Conservation (phyloP, 805 yeast species). For the Groenewaldozyma tartarivorans region DNA sequence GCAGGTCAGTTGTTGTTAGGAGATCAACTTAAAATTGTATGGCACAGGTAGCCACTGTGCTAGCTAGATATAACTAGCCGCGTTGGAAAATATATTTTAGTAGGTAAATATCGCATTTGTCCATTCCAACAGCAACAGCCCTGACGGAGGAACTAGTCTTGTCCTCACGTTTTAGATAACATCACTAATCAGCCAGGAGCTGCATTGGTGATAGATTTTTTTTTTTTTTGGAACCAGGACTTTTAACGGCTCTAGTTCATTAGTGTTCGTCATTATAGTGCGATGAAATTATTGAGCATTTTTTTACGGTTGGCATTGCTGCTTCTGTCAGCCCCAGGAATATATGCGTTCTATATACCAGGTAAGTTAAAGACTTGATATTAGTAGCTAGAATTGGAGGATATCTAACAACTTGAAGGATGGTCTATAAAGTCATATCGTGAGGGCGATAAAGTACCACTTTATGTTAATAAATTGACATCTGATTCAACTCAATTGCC, state of each 20-base stretch:
- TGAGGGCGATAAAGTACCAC: conserved; percentile 53
- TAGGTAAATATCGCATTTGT: too few species aligned
- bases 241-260: too few species aligned
- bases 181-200: not conserved
- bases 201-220: conserved; percentile 1
- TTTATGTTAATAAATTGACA: conserved; percentile 68
- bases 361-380: conserved; percentile 7
- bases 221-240: not conserved
- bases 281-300: not conserved
- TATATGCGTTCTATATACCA: conserved; percentile 14
- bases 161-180: too few species aligned
- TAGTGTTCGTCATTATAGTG: not conserved
- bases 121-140: too few species aligned
- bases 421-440: conserved; percentile 32
- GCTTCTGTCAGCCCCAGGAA: not conserved
- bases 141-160: too few species aligned
- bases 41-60: too few species aligned
- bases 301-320: not conserved
- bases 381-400: not conserved
- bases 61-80: too few species aligned
- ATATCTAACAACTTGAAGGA: conserved; percentile 14
- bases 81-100: too few species aligned
- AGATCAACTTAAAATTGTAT: too few species aligned
- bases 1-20: too few species aligned
- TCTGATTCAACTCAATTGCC: conserved; percentile 73